Conservation (phyloP, 805 yeast genomes). For the Teunomyces aglyptinius region DNA sequence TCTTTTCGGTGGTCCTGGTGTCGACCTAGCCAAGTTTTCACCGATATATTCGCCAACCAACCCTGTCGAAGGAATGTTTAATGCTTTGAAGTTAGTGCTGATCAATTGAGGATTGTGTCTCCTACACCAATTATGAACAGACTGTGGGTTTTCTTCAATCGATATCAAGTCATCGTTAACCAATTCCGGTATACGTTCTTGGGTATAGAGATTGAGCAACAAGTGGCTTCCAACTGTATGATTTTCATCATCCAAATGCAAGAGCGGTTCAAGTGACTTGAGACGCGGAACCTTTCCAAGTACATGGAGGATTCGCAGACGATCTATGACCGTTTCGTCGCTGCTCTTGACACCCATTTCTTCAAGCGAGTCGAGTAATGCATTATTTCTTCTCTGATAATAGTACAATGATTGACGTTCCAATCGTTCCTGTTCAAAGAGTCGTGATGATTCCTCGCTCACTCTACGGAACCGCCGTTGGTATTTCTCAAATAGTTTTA, state of each 20-base stretch:
- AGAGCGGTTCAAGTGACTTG: not conserved
- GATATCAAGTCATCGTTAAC: conserved; percentile 34
- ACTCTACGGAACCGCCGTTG: conserved; percentile 25
- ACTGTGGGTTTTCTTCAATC: conserved; percentile 40
- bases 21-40: conserved; percentile 1
- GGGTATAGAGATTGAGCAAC: conserved; percentile 26
- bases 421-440: conserved; percentile 31
- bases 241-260: conserved; percentile 1
- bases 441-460: conserved; percentile 20
- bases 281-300: conserved; percentile 11
- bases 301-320: conserved; percentile 8
- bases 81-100: conserved; percentile 33
- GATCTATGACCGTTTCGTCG: conserved; percentile 6
- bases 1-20: not conserved
- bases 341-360: conserved; percentile 12
- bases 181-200: conserved; percentile 38
- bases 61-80: conserved; percentile 22
- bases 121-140: conserved; percentile 36
- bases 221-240: conserved; percentile 15
- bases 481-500: conserved; percentile 25
- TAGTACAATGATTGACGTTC: conserved; percentile 34
- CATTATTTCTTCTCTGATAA: conserved; percentile 37
- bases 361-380: conserved; percentile 29
- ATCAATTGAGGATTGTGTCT: conserved; percentile 36
- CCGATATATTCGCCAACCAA: conserved; percentile 11